A percentile compares a stretch with the other conserved stretches of the same genome.
Evolutionary conservation across 495 filamentous ascomycete genomes (phyloP).

Genomic region (Tetracladium setigerum): DNA sequence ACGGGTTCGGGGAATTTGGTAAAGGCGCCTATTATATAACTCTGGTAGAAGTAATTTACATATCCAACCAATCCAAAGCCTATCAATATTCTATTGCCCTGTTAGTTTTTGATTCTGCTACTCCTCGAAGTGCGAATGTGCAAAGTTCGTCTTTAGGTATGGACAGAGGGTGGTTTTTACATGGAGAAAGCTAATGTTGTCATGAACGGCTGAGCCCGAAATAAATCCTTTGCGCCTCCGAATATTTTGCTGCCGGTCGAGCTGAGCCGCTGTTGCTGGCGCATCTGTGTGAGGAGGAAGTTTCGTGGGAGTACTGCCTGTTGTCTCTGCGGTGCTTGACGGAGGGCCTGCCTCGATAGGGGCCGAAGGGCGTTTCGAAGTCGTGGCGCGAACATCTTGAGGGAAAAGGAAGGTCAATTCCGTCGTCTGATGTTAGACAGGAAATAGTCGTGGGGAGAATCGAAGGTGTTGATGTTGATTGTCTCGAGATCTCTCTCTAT

Average conservation of each 20-base stretch:
- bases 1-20: constrained; percentile 74
- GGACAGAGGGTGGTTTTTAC: constrained; percentile 15
- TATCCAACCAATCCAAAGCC: constrained; percentile 45
- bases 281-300: constrained; percentile 9
- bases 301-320: constrained; percentile 5
- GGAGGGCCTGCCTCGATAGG: constrained; percentile 7
- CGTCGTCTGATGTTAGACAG: no score
- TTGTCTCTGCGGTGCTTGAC: constrained; percentile 14
- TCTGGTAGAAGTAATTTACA: constrained; percentile 56
- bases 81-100: constrained; percentile 34
- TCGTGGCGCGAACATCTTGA: constrained; percentile 16
- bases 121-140: no score
- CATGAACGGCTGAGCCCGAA: no score
- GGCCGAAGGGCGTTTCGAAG: constrained; percentile 9
- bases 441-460: no score
- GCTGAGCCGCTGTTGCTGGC: constrained; percentile 9
- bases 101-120: constrained; percentile 4
- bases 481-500: no score
- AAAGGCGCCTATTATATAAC: constrained; percentile 55
- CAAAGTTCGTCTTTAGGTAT: no score
- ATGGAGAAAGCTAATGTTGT: neutral
- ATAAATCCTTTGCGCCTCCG: no score
- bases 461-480: no score
- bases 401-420: neutral
- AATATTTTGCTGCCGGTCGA: neutral